These are phyloP conservation scores for Syzygium grande DNA, from an alignment of 345 rosid species.

Conservation along the genomic window DNA sequence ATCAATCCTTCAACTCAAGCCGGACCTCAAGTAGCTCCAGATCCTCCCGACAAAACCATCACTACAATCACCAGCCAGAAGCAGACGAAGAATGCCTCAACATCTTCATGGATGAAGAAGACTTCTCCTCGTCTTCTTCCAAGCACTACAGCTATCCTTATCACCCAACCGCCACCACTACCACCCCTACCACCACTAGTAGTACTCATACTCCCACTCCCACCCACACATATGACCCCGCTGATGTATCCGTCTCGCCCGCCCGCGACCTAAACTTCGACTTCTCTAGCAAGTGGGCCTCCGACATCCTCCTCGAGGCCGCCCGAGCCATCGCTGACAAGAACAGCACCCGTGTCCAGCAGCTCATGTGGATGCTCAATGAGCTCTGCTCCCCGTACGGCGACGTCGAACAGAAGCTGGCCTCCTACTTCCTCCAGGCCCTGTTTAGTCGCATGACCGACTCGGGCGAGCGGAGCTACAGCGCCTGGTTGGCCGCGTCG, in stretches of 20 bases:
- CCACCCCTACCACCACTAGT: slow-evolving; percentile 27
- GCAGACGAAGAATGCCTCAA: slow-evolving; percentile 95
- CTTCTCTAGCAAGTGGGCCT: slow-evolving; percentile 71
- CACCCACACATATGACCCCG: slow-evolving; percentile 23
- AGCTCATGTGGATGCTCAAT: slow-evolving; percentile 89
- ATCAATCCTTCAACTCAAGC: slow-evolving; percentile 83
- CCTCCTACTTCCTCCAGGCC: slow-evolving; percentile 84
- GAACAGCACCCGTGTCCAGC: slow-evolving; percentile 61
- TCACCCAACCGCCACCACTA: slow-evolving; percentile 19
- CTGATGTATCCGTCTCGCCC: slow-evolving; percentile 43
- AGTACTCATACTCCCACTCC: slow-evolving; percentile 20
- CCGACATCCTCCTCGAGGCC: slow-evolving; percentile 52
- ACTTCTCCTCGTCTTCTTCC: slow-evolving; percentile 96
- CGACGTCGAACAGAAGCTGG: slow-evolving; percentile 75
- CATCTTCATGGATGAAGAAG: slow-evolving; percentile 99
- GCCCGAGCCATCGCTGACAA: slow-evolving; percentile 65
- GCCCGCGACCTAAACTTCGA: slow-evolving; percentile 41
- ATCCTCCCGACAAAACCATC: slow-evolving; percentile 53
- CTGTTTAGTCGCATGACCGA: slow-evolving; percentile 81
- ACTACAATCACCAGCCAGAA: slow-evolving; percentile 28
- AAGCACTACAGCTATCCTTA: slow-evolving; percentile 16
- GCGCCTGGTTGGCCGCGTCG: slow-evolving; percentile 47
- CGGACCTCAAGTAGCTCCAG: slow-evolving; percentile 78
- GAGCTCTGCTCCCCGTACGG: slow-evolving; percentile 87
- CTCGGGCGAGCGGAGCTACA: slow-evolving; percentile 62